A percentile compares a stretch with the other conserved stretches of the same genome.
phyloP scores from a whole-genome alignment of 345 rosid genomes.

The Mercurialis annua region DNA sequence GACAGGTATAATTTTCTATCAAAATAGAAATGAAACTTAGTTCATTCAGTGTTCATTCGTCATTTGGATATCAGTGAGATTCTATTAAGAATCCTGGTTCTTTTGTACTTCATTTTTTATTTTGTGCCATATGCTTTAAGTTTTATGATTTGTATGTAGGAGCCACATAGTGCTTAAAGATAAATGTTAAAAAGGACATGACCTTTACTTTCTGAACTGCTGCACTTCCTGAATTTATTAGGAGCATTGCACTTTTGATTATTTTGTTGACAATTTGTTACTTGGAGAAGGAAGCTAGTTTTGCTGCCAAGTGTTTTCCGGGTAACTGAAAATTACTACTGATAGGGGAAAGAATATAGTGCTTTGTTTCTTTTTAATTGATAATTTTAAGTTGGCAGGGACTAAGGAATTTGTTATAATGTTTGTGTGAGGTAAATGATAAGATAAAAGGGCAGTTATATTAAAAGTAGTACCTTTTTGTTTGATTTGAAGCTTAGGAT shows the following conservation, averaged over 20 bases:
- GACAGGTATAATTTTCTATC: slow-evolving; percentile 54
- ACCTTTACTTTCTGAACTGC: neutral
- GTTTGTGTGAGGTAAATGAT: neutral
- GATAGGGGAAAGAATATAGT: neutral
- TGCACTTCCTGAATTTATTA: neutral
- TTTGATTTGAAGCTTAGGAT: too few relatives aligned
- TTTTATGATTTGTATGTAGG: too few relatives aligned
- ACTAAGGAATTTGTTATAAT: neutral
- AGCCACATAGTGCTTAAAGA: too few relatives aligned
- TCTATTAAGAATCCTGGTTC: neutral
- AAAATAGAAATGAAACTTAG: neutral
- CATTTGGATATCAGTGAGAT: too few relatives aligned
- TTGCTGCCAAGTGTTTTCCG: neutral
- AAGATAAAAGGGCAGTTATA: neutral
- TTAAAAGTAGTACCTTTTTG: too few relatives aligned
- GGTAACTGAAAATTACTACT: too few relatives aligned
- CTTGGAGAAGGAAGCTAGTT: neutral
- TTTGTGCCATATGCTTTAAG: too few relatives aligned
- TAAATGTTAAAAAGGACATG: neutral
- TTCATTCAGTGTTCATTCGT: neutral
- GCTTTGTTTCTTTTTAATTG: neutral
- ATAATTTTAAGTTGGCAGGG: neutral
- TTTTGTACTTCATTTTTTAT: neutral
- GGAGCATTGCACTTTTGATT: neutral
- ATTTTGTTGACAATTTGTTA: neutral